These are phyloP conservation scores for Hyphodiscus hymeniophilus DNA, from an alignment of 495 filamentous ascomycete genomes.

Conservation along the genomic window DNA sequence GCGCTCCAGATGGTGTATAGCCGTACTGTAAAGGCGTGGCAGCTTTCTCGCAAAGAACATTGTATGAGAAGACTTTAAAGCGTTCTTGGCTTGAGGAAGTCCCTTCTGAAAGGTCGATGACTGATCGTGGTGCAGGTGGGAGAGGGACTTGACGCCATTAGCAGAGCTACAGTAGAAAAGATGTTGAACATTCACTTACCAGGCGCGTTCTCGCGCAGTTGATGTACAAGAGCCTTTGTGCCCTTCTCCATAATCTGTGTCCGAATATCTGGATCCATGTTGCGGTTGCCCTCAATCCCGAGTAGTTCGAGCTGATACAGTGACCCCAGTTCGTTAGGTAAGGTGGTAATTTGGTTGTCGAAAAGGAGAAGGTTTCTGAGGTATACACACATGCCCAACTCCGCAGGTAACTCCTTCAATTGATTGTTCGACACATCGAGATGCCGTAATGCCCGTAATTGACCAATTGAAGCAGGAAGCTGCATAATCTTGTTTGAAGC, in stretches of 20 bases:
- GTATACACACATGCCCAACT: constrained; percentile 93
- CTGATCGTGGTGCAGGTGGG: constrained; percentile 48
- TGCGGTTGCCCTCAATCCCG: constrained; percentile 81
- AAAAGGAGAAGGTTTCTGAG: constrained; percentile 73
- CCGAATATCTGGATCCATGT: constrained; percentile 62
- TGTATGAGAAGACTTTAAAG: constrained; percentile 82
- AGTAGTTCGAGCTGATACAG: constrained; percentile 80
- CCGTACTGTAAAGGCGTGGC: constrained; percentile 74
- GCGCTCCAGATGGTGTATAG: constrained; percentile 69
- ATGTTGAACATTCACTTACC: constrained; percentile 45
- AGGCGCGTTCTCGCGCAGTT: constrained; percentile 72
- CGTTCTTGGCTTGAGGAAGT: constrained; percentile 37
- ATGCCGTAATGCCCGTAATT: constrained; percentile 65
- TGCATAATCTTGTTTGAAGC: constrained; percentile 78
- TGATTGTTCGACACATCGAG: constrained; percentile 88
- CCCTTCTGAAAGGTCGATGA: constrained; percentile 42
- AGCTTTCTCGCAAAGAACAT: constrained; percentile 91
- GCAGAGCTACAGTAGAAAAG: constrained; percentile 14
- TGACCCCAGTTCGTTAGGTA: constrained; percentile 82
- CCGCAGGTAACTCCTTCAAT: constrained; percentile 71
- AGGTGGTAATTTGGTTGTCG: constrained; percentile 73
- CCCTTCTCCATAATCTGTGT: constrained; percentile 75
- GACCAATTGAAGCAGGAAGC: constrained; percentile 70
- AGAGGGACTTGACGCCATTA: constrained; percentile 44
- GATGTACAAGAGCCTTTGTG: constrained; percentile 73